Evolutionary conservation across 2,329 filamentous ascomycete genomes (phyloP).

Genomic region (Verticillium klebahnii): DNA sequence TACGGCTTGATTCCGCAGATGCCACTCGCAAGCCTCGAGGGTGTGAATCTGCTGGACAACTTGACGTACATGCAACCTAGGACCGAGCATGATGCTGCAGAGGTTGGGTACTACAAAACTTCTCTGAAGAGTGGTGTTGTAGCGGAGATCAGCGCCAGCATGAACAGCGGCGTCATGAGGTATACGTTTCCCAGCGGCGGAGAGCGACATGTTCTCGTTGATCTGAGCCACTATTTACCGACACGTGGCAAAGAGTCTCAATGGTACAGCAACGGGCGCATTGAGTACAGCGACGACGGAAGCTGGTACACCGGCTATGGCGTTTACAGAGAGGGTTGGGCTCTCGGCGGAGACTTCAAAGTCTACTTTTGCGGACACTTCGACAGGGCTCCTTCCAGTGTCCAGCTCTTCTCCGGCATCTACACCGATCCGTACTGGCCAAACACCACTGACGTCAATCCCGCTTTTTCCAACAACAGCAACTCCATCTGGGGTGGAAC

Average conservation of each 20-base stretch:
- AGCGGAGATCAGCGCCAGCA: constrained; percentile 42
- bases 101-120: constrained; percentile 50
- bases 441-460: constrained; percentile 21
- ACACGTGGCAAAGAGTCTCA: constrained; percentile 32
- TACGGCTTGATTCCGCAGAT: constrained; percentile 51
- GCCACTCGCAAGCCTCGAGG: constrained; percentile 35
- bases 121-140: constrained; percentile 41
- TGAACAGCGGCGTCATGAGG: constrained; percentile 45
- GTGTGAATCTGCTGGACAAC: constrained; percentile 42
- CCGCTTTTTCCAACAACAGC: constrained; percentile 42
- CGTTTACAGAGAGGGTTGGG: constrained; percentile 40
- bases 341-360: constrained; percentile 34
- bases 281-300: constrained; percentile 30
- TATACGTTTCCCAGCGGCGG: constrained; percentile 41
- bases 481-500: constrained; percentile 46
- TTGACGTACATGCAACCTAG: constrained; percentile 40
- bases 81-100: constrained; percentile 32
- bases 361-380: constrained; percentile 40
- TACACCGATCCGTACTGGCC: constrained; percentile 39
- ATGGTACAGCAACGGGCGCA: constrained; percentile 34
- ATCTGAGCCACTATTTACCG: constrained; percentile 44
- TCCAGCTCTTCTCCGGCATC: constrained; percentile 33
- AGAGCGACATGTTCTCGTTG: constrained; percentile 37
- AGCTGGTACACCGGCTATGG: constrained; percentile 40
- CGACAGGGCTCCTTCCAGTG: constrained; percentile 25